Percentiles rank a stretch among this genome's conserved stretches.
Evolutionary conservation across 129 eudicot genomes (phyloP).

Genomic region (Pulicaria dysenterica): DNA sequence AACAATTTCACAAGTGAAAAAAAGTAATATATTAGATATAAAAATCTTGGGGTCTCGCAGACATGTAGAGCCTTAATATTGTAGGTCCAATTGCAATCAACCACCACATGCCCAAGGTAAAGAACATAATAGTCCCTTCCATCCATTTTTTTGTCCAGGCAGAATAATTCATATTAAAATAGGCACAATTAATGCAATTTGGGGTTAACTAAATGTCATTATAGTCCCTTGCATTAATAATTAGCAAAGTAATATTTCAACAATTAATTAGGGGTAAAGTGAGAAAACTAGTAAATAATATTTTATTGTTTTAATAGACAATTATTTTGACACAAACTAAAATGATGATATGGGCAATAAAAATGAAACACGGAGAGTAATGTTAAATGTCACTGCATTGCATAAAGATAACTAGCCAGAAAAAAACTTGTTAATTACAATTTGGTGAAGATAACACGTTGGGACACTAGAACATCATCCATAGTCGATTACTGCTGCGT

Average conservation of each 20-base stretch:
- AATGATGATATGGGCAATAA: too few species aligned
- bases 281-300: too few species aligned
- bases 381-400: neutral
- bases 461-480: neutral
- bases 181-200: too few species aligned
- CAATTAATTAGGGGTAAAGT: too few species aligned
- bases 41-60: neutral
- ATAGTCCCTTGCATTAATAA: too few species aligned
- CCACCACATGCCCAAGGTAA: conserved; percentile 1
- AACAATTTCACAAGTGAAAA: neutral
- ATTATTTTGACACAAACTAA: too few species aligned
- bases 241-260: too few species aligned
- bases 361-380: neutral
- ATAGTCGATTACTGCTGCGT: neutral
- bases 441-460: neutral
- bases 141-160: too few species aligned
- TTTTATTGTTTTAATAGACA: too few species aligned
- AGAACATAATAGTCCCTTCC: too few species aligned
- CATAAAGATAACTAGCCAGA: neutral
- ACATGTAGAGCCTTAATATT: neutral
- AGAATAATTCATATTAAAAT: too few species aligned
- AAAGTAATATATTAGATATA: neutral
- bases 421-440: neutral
- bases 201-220: too few species aligned
- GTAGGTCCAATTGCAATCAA: conserved; percentile 2